phyloP scores from a whole-genome alignment of 2,329 filamentous ascomycete species.

The Fonsecaea nubica region DNA sequence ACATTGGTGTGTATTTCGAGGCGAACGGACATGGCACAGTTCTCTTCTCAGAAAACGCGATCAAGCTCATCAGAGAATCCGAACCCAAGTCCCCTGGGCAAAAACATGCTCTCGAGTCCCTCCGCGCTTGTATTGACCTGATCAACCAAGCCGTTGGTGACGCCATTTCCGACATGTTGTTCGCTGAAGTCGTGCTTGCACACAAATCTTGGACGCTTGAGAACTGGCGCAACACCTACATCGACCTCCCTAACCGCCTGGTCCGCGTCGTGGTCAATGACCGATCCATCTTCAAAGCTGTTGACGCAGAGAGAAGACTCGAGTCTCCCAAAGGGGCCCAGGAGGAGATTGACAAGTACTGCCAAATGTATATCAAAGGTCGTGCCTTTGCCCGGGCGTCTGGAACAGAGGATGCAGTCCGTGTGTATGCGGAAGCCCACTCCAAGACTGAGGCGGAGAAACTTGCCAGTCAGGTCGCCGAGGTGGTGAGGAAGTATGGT shows the following conservation, averaged over 20 bases:
- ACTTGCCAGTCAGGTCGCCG: constrained; percentile 80
- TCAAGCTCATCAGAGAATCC: constrained; percentile 77
- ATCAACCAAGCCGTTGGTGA: constrained; percentile 99
- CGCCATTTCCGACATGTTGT: constrained; percentile 91
- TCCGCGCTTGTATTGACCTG: constrained; percentile 82
- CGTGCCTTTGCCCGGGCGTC: constrained; percentile 90
- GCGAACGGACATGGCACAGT: constrained; percentile 98
- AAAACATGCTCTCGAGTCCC: constrained; percentile 83
- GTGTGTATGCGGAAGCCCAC: constrained; percentile 94
- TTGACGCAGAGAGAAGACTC: constrained; percentile 88
- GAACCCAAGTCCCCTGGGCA: constrained; percentile 90
- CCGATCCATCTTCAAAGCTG: constrained; percentile 87
- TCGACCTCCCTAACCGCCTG: constrained; percentile 92
- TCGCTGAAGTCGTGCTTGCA: constrained; percentile 94
- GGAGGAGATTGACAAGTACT: constrained; percentile 81
- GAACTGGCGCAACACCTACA: constrained; percentile 93
- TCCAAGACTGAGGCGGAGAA: constrained; percentile 90
- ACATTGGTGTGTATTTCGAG: constrained; percentile 97
- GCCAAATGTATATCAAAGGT: constrained; percentile 88
- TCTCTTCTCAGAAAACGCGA: constrained; percentile 85
- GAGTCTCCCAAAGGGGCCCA: constrained; percentile 80
- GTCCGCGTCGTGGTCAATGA: constrained; percentile 88
- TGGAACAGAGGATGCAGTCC: constrained; percentile 93
- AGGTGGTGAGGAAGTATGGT: constrained; percentile 70
- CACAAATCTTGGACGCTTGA: constrained; percentile 90